These are phyloP conservation scores for Cyclotella baltica DNA, from an alignment of 108 stramenopile species.

Conservation along the genomic window DNA sequence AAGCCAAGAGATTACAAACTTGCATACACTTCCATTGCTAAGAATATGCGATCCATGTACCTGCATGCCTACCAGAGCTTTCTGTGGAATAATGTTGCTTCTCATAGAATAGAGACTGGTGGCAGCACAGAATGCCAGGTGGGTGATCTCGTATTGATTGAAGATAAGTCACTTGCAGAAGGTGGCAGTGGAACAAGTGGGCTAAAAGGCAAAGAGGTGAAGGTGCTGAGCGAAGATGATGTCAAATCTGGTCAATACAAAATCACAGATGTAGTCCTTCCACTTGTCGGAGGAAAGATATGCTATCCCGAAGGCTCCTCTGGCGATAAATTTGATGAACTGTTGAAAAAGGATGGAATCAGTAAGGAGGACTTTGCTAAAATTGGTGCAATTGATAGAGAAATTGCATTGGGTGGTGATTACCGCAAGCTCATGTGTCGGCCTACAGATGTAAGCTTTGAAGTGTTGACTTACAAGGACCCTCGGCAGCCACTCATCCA, in stretches of 20 bases:
- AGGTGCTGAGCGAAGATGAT: slow-evolving; percentile 73
- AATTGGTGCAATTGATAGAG: slow-evolving; percentile 56
- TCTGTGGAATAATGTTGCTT: slow-evolving; percentile 83
- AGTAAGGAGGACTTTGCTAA: slow-evolving; percentile 52
- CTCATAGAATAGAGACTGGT: slow-evolving; percentile 65
- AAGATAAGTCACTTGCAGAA: slow-evolving; percentile 46
- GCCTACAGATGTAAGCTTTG: slow-evolving; percentile 72
- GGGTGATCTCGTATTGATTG: slow-evolving; percentile 77
- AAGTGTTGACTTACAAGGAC: slow-evolving; percentile 75
- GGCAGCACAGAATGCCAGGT: slow-evolving; percentile 54
- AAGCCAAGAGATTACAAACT: slow-evolving; percentile 83
- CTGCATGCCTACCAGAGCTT: slow-evolving; percentile 91
- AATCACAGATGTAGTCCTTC: slow-evolving; percentile 87
- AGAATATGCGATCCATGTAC: slow-evolving; percentile 89
- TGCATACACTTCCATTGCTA: slow-evolving; percentile 81
- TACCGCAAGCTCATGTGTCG: slow-evolving; percentile 85
- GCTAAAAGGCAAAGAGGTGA: slow-evolving; percentile 58
- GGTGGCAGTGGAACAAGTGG: slow-evolving; percentile 56
- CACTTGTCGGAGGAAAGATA: slow-evolving; percentile 81
- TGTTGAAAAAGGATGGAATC: slow-evolving; percentile 64
- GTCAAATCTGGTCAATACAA: slow-evolving; percentile 56
- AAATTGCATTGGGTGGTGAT: slow-evolving; percentile 76
- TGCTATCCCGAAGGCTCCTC: slow-evolving; percentile 64
- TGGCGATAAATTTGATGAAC: slow-evolving; percentile 55
- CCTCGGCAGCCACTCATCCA: slow-evolving; percentile 79